Evolutionary conservation across 1,284 basidiomycete species (phyloP).

Genomic region (Pulchroboletus neoregius): DNA sequence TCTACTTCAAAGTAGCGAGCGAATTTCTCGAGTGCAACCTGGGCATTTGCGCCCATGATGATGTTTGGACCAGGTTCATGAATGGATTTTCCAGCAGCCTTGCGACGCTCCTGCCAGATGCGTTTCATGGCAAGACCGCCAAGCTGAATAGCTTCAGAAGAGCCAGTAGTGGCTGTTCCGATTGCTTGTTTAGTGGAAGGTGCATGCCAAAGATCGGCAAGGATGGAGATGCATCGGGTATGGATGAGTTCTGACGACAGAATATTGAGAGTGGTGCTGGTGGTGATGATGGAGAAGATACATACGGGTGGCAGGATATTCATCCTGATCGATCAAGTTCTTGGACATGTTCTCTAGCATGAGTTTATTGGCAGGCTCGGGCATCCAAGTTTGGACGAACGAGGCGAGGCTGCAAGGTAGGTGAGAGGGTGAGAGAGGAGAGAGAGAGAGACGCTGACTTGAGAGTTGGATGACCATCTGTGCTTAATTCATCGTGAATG

Average conservation of each 20-base stretch:
- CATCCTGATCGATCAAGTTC: slow-evolving; percentile 89
- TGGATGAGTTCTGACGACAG: slow-evolving; percentile 59
- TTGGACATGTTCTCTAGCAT: slow-evolving; percentile 85
- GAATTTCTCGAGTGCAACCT: slow-evolving; percentile 88
- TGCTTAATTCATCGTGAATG: slow-evolving; percentile 78
- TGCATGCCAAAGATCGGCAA: slow-evolving; percentile 93
- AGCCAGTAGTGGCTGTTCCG: slow-evolving; percentile 92
- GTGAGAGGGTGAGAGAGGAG: slow-evolving; percentile 34
- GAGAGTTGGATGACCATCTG: slow-evolving; percentile 62
- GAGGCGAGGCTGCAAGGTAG: slow-evolving; percentile 82
- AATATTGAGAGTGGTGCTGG: slow-evolving; percentile 1
- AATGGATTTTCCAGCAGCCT: slow-evolving; percentile 81
- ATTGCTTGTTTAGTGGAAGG: slow-evolving; percentile 70
- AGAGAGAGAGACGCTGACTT: slow-evolving; percentile 28
- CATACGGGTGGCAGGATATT: slow-evolving; percentile 82
- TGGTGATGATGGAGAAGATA: slow-evolving; percentile 6
- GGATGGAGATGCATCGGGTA: slow-evolving; percentile 79
- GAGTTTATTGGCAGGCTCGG: slow-evolving; percentile 59
- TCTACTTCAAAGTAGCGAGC: slow-evolving; percentile 92
- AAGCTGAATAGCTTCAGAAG: slow-evolving; percentile 90
- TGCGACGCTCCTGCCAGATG: slow-evolving; percentile 87
- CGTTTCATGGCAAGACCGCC: slow-evolving; percentile 95
- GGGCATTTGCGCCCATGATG: slow-evolving; percentile 80
- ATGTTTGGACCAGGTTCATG: slow-evolving; percentile 81
- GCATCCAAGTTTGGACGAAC: slow-evolving; percentile 72